Base-by-base conservation (phyloP, 495 filamentous ascomycete species). In the Aspergillus asperescens region DNA sequence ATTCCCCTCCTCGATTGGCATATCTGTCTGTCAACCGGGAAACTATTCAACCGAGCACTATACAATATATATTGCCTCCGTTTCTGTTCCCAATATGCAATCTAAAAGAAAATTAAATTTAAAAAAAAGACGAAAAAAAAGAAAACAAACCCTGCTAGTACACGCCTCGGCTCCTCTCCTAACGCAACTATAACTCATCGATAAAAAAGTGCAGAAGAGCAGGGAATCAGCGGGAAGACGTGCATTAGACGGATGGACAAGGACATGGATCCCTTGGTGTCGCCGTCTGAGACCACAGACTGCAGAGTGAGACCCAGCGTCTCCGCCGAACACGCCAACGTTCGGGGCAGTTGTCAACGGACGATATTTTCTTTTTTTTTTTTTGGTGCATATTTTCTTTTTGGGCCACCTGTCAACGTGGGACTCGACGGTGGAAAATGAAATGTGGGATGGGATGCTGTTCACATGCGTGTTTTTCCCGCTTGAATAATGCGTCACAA, bases 181-280 rank as follows among this genome's bases (percentile, higher is more conserved):
- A 29, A 47, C 44, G 19, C 28, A 34, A 35, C 44, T 47, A 47
- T 35, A 35, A 35, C 28, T 25, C 28, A 19, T 34, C 46, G 23
- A 24, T 38, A 27, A 39, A 13, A 5, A 39, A 49, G 31, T 35
- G 29, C 9, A 48, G 22, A 51, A 20, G 25, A 54, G 31, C 51
- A 54, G 42, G 51, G 51, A 47, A 54, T 53, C 50, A 25, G 32
- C 41, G 50, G 42, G 42, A 54, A 47, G 42, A 47, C 51, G 23
- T 52, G 50, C 44, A 47, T 47, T 32, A 46, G 43, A 10, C 5
- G 28, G 18, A 19, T 22, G 20, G 23, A 32, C 28, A 32, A 27
- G 50, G 41, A 19, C 40, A 37, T 47, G 23, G 42, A 44, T 47
- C 52, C 43, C 43, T 55, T 48, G 29, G 15, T 24, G 15, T 7